These are phyloP conservation scores for Chlorophyllum brunneum DNA, from an alignment of 768 basidiomycete species.

Conservation along the genomic window DNA sequence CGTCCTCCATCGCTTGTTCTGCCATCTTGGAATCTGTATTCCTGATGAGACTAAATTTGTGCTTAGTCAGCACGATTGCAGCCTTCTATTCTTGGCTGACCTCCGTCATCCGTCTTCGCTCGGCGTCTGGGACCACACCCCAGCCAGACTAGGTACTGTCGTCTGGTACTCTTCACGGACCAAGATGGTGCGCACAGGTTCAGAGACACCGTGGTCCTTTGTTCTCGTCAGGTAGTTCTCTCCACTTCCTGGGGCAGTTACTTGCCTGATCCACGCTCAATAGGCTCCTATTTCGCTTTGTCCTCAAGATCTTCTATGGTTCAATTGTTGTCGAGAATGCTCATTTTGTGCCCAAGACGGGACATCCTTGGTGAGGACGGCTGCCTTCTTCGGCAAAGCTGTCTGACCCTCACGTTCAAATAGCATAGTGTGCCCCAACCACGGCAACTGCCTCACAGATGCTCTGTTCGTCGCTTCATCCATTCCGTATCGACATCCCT, in stretches of 20 bases:
- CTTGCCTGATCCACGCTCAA: not conserved
- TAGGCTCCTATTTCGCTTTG: conserved; percentile 73
- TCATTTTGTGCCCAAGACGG: conserved; percentile 65
- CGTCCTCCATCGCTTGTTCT: conserved; percentile 48
- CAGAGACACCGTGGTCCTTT: conserved; percentile 45
- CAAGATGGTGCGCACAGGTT: conserved; percentile 22
- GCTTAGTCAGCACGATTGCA: conserved; percentile 18
- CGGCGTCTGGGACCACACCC: not conserved
- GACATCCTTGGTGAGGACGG: conserved; percentile 61
- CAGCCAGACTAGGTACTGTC: not conserved
- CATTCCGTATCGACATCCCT: not conserved
- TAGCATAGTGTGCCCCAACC: conserved; percentile 84
- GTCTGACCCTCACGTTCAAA: conserved; percentile 10
- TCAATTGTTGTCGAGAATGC: conserved; percentile 82
- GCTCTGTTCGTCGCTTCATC: conserved; percentile 56
- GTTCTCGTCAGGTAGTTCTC: conserved; percentile 54
- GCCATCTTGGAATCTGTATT: conserved; percentile 2
- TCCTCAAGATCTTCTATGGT: conserved; percentile 89
- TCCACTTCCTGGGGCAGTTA: not conserved
- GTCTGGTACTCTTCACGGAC: not conserved
- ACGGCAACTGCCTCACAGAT: conserved; percentile 83
- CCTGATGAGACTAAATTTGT: conserved; percentile 11
- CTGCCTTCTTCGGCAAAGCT: not conserved
- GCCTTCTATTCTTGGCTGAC: conserved; percentile 1
- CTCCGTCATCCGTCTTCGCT: not conserved